Evolutionary conservation across 2,329 filamentous ascomycete species (phyloP), one percentile per base, ranked within the genome.

Genomic region (Grosmannia serpens): DNA sequence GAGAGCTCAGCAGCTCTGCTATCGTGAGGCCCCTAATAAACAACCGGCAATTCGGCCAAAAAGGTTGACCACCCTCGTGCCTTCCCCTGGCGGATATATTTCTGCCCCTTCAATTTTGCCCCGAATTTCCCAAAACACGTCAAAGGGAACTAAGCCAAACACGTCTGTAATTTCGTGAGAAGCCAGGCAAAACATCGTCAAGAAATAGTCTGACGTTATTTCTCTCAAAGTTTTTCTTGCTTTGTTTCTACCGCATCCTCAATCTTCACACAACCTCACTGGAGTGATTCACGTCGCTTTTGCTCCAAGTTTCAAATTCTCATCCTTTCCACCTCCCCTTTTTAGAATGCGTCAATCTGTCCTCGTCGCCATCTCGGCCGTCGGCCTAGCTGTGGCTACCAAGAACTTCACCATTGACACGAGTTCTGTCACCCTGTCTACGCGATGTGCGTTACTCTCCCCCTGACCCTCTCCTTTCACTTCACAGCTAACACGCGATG

Each of bases 371-470:
- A 69, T 80, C 63, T 77, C 77, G 64, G 70, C 73, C 61, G 64
- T 74, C 62, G 67, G 71, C 59, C 66, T 71, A 60, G 74, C 73
- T 10, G 53, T 56, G 62, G 73, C 71, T 61, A 75, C 76, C 55
- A 72, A 74, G 61, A 68, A 75, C 69, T 80, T 75, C 66, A 75
- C 70, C 56, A 74, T 82, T 61, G 65, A 77, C 64, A 68, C 74
- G 31, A 64, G 53, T 62, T 53, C 59, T 5, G 69, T 80, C 31
- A 53, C 68, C 2, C 61, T 69, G 26, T 62, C 64, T 38, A 61
- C 61, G 13, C 70, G 72, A 69, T 69, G 78, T 80, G 72, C 64
- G 74, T 51, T 20, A 15, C 24, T n/a, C 26, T 44, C 33, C 29
- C 15, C n/a, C 35, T 53, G 9, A 15, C 13, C 26, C 50, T 57